These are phyloP conservation scores for Neopestalotiopsis sp. DNA, from an alignment of 2,329 filamentous ascomycete species.

Conservation along the genomic window DNA sequence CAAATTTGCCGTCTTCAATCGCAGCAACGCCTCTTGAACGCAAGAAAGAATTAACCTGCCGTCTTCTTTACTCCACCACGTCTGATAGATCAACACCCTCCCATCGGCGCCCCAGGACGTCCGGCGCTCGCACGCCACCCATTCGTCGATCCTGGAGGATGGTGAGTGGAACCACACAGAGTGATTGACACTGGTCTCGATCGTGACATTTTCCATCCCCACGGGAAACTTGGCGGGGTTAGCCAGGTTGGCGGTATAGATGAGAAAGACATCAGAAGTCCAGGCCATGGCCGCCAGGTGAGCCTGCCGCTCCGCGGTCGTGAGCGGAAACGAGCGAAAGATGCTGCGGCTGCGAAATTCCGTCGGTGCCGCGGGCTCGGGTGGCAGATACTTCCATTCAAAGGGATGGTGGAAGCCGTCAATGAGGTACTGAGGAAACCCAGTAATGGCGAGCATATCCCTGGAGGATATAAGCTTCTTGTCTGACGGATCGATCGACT, in stretches of 20 bases:
- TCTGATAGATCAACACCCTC: constrained; percentile 24
- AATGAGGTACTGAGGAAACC: constrained; percentile 2
- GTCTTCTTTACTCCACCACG: constrained; percentile 20
- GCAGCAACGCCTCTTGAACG: constrained; percentile 23
- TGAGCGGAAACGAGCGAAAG: constrained; percentile 16
- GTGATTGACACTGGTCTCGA: constrained; percentile 23
- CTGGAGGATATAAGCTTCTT: background rate
- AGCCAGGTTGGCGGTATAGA: constrained; percentile 20
- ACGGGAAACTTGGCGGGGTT: constrained; percentile 7
- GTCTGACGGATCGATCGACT: background rate
- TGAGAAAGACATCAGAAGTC: constrained; percentile 18
- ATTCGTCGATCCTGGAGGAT: constrained; percentile 20
- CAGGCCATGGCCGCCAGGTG: constrained; percentile 20
- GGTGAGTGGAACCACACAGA: constrained; percentile 24
- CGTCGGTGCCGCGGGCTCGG: constrained; percentile 7
- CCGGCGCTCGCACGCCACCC: constrained; percentile 23
- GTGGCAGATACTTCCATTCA: constrained; percentile 16
- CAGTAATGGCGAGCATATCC: constrained; percentile 10
- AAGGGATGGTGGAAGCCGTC: constrained; percentile 11
- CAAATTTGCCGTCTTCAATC: constrained; percentile 21
- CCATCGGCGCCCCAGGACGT: constrained; percentile 26
- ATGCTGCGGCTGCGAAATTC: constrained; percentile 17
- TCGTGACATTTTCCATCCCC: constrained; percentile 12
- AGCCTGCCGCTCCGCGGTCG: background rate
- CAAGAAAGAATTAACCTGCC: constrained; percentile 23